Evolutionary conservation across 2,329 filamentous ascomycete species (phyloP).

Genomic region (Phaeoacremonium minimum): DNA sequence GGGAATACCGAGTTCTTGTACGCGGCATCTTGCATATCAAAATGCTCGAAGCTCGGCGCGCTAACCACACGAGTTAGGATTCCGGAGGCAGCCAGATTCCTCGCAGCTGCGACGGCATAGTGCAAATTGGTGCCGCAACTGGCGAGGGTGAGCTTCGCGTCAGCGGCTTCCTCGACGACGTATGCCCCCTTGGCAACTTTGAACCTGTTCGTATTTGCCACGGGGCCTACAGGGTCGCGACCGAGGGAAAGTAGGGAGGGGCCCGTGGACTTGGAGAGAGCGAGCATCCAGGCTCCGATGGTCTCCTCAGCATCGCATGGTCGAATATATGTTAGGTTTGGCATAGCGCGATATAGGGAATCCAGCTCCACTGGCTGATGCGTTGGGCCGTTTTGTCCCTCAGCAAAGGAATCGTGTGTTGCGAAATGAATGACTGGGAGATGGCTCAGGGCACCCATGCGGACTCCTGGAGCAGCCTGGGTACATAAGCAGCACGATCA

Average conservation of each 20-base stretch:
- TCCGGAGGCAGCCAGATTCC: constrained; percentile 6
- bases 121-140: constrained; percentile 18
- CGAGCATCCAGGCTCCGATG: constrained; percentile 47
- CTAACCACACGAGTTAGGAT: constrained; percentile 8
- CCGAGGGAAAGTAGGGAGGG: constrained; percentile 31
- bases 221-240: constrained; percentile 23
- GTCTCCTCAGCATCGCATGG: constrained; percentile 56
- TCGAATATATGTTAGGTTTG: constrained; percentile 56
- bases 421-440: constrained; percentile 55
- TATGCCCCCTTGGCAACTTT: constrained; percentile 26
- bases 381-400: constrained; percentile 57
- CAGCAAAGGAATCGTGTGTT: constrained; percentile 58
- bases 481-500: background rate
- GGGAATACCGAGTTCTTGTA: constrained; percentile 26
- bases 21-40: constrained; percentile 7
- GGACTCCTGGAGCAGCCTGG: constrained; percentile 50
- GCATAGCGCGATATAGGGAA: constrained; percentile 57
- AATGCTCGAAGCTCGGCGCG: constrained; percentile 9
- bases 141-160: constrained; percentile 21
- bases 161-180: constrained; percentile 18
- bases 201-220: constrained; percentile 17
- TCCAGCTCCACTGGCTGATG: constrained; percentile 58
- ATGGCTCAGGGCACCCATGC: constrained; percentile 54
- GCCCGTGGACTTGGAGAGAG: constrained; percentile 23
- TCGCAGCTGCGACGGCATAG: constrained; percentile 35